A percentile compares a stretch with the other conserved stretches of the same genome.
Conservation (phyloP, 1,284 basidiomycete species). For the Pyrrhoderma lamaoense region DNA sequence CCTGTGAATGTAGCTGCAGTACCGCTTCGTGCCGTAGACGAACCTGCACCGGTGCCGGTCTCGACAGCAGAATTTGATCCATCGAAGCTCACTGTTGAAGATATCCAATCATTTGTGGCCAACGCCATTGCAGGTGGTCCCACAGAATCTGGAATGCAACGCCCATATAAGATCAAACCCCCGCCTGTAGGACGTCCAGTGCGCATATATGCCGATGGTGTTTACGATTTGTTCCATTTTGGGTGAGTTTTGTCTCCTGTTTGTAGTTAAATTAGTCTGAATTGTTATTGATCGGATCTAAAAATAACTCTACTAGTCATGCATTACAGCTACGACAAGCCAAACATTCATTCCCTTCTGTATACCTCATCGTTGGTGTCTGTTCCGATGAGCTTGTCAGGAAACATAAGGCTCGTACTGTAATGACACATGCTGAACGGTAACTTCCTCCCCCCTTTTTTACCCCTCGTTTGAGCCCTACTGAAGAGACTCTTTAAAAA, state of each 20-base stretch:
- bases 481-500: constrained; percentile 22
- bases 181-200: constrained; percentile 79
- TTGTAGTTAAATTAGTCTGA: constrained; percentile 16
- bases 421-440: constrained; percentile 87
- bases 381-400: constrained; percentile 77
- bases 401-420: constrained; percentile 68
- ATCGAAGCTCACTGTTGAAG: constrained; percentile 54
- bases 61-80: constrained; percentile 50
- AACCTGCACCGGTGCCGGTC: constrained; percentile 39
- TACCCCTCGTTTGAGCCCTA: constrained; percentile 5
- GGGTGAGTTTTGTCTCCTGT: constrained; percentile 45
- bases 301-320: constrained; percentile 49
- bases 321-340: constrained; percentile 92
- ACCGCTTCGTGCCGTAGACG: constrained; percentile 27
- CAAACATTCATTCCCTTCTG: constrained; percentile 84
- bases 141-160: constrained; percentile 32
- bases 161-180: constrained; percentile 78
- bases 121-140: constrained; percentile 53
- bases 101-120: constrained; percentile 66
- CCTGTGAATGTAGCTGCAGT: constrained; percentile 6
- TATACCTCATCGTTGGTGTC: constrained; percentile 87
- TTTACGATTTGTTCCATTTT: constrained; percentile 94
- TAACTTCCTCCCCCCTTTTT: constrained; percentile 23
- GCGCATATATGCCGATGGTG: constrained; percentile 93
- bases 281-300: not conserved